Percentiles rank a stretch among this genome's conserved stretches.
Evolutionary conservation across 108 stramenopile species (phyloP).

Genomic region (Nannochloropsis granulata): DNA sequence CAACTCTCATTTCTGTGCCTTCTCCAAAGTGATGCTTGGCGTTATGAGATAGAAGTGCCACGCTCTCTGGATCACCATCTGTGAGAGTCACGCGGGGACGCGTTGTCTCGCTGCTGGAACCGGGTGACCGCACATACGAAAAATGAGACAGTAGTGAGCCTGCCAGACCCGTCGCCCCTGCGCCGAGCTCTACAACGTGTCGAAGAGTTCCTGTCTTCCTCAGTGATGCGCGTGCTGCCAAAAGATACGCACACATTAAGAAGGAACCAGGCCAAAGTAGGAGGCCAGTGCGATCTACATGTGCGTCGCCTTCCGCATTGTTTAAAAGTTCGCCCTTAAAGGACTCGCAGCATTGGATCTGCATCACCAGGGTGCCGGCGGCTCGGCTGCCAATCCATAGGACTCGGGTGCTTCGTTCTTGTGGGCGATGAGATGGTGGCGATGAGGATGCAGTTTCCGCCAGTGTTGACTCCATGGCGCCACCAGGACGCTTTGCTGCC

Average conservation of each 20-base stretch:
- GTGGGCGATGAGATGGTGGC: no score
- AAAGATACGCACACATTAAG: neutral
- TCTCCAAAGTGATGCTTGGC: neutral
- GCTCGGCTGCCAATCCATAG: neutral
- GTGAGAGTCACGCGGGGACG: neutral
- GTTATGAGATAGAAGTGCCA: neutral
- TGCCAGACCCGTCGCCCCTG: neutral
- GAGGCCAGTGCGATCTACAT: neutral
- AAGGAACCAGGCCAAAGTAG: neutral
- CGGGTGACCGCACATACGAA: neutral
- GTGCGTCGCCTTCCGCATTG: neutral
- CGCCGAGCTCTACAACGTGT: neutral
- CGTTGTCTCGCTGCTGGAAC: neutral
- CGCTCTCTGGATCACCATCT: neutral
- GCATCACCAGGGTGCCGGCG: neutral
- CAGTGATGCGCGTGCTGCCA: neutral
- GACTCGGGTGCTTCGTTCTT: neutral
- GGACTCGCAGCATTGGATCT: neutral
- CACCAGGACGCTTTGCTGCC: no score
- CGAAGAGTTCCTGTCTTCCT: neutral
- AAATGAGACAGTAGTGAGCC: neutral
- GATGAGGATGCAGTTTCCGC: no score
- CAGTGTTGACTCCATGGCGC: no score
- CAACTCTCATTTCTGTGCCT: neutral
- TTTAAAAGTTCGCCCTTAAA: neutral